These are phyloP conservation scores for Lyophyllum decastes DNA, from an alignment of 768 basidiomycete species.

Conservation along the genomic window DNA sequence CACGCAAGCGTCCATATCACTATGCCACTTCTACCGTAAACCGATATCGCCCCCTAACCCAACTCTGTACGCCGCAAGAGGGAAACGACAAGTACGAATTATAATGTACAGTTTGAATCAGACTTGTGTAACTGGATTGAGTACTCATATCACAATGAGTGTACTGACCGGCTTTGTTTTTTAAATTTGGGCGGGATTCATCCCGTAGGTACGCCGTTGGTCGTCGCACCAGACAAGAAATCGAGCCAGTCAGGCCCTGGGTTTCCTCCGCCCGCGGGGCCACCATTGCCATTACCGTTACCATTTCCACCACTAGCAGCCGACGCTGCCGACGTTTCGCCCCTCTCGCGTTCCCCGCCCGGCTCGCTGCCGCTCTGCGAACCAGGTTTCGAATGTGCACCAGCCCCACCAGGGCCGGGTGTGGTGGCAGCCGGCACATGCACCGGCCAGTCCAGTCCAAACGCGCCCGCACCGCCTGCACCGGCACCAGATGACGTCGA, in stretches of 20 bases:
- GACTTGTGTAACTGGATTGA: neutral
- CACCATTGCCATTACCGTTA: neutral
- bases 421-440: constrained; percentile 17
- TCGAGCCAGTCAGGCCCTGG: constrained; percentile 10
- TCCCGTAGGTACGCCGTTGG: neutral
- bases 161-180: neutral
- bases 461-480: constrained; percentile 15
- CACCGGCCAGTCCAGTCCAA: constrained; percentile 38
- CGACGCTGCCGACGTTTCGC: neutral
- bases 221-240: constrained; percentile 7
- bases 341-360: constrained; percentile 1
- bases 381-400: constrained; percentile 5
- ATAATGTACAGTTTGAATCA: neutral
- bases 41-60: neutral
- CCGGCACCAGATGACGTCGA: constrained; percentile 10
- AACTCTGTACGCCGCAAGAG: neutral
- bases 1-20: neutral
- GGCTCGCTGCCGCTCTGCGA: constrained; percentile 5
- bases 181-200: neutral
- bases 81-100: neutral
- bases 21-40: neutral
- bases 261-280: neutral
- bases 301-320: constrained; percentile 3
- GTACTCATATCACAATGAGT: neutral
- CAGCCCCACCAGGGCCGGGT: neutral